These are phyloP conservation scores for Alloteropsis semialata DNA, from an alignment of 176 grass and related monocot species.

Conservation along the genomic window DNA sequence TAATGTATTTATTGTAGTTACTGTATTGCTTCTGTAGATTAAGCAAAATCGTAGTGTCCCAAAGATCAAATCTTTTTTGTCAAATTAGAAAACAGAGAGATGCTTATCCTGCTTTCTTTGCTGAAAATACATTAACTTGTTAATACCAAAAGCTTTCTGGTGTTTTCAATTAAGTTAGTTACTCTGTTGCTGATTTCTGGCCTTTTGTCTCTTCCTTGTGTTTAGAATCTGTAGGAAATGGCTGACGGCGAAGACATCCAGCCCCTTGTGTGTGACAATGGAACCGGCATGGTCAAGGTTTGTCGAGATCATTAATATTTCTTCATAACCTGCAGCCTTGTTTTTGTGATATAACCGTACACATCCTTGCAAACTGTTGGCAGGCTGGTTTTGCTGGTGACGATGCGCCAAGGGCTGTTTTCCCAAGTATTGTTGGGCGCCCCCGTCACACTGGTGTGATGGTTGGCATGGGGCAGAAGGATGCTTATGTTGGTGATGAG, in stretches of 20 bases:
- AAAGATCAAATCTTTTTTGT: neutral
- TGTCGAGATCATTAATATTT: neutral
- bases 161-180: neutral
- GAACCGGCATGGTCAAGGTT: constrained; percentile 53
- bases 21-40: neutral
- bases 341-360: neutral
- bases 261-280: constrained; percentile 53
- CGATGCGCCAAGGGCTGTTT: constrained; percentile 41
- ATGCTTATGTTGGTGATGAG: constrained; percentile 49
- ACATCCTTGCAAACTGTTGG: neutral
- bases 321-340: neutral
- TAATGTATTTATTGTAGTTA: neutral
- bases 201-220: neutral
- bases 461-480: constrained; percentile 53
- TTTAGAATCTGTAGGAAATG: constrained; percentile 28
- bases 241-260: constrained; percentile 45
- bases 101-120: neutral
- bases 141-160: neutral
- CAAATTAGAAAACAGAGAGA: neutral
- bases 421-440: constrained; percentile 41
- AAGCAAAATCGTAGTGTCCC: neutral
- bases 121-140: neutral
- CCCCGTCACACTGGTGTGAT: constrained; percentile 48
- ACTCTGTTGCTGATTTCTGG: neutral
- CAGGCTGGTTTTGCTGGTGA: constrained; percentile 48